Conservation (phyloP, 1,284 basidiomycete genomes). For the Malassezia nana region DNA sequence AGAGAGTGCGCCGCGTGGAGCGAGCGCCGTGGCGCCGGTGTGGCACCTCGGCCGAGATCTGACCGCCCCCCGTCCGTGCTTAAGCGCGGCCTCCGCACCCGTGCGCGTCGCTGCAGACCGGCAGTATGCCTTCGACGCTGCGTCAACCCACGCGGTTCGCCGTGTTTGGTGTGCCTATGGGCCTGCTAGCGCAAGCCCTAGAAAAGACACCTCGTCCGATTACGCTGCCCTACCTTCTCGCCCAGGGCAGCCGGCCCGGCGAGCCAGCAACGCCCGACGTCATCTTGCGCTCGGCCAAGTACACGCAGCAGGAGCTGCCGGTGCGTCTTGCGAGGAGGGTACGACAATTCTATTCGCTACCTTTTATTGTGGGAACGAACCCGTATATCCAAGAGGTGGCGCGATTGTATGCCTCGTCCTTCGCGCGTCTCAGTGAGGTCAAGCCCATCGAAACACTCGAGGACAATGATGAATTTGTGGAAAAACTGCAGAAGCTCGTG, state of each 20-base stretch:
- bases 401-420: conserved; percentile 64
- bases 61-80: conserved; percentile 1
- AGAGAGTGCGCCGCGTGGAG: neutral
- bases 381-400: conserved; percentile 70
- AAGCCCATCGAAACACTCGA: conserved; percentile 58
- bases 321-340: conserved; percentile 44
- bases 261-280: conserved; percentile 29
- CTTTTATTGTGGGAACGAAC: conserved; percentile 72
- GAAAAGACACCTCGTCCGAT: conserved; percentile 33
- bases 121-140: neutral
- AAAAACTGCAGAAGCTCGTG: conserved; percentile 62
- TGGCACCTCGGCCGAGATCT: conserved; percentile 9
- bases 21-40: neutral
- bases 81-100: no score
- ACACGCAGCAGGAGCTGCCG: conserved; percentile 41
- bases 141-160: conserved; percentile 9
- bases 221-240: conserved; percentile 36
- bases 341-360: conserved; percentile 42
- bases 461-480: conserved; percentile 63
- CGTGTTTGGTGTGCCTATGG: conserved; percentile 38
- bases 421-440: conserved; percentile 62
- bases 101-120: neutral
- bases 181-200: conserved; percentile 30
- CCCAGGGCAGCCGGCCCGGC: conserved; percentile 32
- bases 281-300: conserved; percentile 35